Evolutionary conservation across 2,329 filamentous ascomycete species (phyloP).

Genomic region (Cladophialophora chaetospira): DNA sequence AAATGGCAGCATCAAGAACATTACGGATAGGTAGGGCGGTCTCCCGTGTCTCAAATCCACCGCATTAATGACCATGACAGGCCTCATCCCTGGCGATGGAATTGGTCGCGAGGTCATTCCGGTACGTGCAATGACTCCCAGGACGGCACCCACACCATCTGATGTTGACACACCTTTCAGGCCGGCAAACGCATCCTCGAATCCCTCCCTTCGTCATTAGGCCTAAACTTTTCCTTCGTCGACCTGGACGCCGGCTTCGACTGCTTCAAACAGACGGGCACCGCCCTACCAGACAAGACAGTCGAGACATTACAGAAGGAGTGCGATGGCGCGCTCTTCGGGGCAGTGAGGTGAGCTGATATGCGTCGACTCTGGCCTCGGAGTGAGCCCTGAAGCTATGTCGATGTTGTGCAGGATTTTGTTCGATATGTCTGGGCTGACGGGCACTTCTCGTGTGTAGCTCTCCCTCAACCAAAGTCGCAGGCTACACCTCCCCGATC

Average conservation of each 20-base stretch:
- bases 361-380: background rate
- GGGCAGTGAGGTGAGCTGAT: slow-evolving; percentile 70
- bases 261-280: slow-evolving; percentile 86
- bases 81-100: slow-evolving; percentile 95
- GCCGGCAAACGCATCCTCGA: slow-evolving; percentile 88
- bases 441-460: slow-evolving; percentile 31
- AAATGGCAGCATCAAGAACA: slow-evolving; percentile 17
- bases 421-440: background rate
- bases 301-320: slow-evolving; percentile 85
- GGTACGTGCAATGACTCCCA: slow-evolving; percentile 43
- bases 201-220: slow-evolving; percentile 85
- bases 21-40: slow-evolving; percentile 25
- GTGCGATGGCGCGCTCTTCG: slow-evolving; percentile 95
- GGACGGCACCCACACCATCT: background rate
- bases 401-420: no score
- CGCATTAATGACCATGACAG: slow-evolving; percentile 37
- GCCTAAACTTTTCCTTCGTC: slow-evolving; percentile 90
- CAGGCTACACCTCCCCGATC: slow-evolving; percentile 95
- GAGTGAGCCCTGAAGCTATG: no score
- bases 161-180: slow-evolving; percentile 40
- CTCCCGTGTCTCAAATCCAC: background rate
- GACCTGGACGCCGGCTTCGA: slow-evolving; percentile 92
- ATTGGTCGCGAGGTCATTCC: slow-evolving; percentile 99
- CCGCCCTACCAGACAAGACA: slow-evolving; percentile 85
- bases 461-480: slow-evolving; percentile 84